A percentile compares a stretch with the other conserved stretches of the same genome.
phyloP scores from a whole-genome alignment of 345 rosid species.

The Eucalyptus curtisii region DNA sequence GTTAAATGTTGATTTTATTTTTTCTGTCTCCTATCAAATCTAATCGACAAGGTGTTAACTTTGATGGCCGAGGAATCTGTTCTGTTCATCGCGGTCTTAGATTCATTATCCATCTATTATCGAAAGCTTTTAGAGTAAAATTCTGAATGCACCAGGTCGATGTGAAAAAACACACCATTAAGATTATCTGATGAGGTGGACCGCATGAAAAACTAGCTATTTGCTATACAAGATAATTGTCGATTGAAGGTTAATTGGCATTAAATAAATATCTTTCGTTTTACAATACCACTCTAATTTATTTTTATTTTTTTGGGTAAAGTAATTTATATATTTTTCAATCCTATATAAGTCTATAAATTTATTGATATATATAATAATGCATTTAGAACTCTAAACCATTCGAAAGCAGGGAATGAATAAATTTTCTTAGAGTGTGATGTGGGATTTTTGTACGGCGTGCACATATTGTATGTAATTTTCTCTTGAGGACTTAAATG shows the following conservation, averaged over 20 bases:
- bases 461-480: not conserved
- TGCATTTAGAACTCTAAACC: not conserved
- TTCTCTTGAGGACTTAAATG: not conserved
- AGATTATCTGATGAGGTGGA: fast-evolving
- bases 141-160: fast-evolving
- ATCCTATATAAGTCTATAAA: not conserved
- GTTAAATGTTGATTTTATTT: not conserved
- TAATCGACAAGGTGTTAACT: not conserved
- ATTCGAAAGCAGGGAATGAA: not conserved
- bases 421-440: not conserved
- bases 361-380: not conserved
- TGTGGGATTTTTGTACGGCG: not conserved
- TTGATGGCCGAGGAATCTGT: not conserved
- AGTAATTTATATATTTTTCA: not conserved
- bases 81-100: not conserved
- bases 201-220: fast-evolving
- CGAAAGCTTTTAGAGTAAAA: fast-evolving
- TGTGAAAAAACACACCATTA: fast-evolving
- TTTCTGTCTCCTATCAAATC: not conserved
- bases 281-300: not conserved
- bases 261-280: not conserved
- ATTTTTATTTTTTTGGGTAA: no score
- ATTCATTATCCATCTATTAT: not conserved
- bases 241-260: not conserved
- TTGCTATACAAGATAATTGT: not conserved